Evolutionary conservation across 2,329 filamentous ascomycete species (phyloP).

Genomic region (Zopfia rhizophila): DNA sequence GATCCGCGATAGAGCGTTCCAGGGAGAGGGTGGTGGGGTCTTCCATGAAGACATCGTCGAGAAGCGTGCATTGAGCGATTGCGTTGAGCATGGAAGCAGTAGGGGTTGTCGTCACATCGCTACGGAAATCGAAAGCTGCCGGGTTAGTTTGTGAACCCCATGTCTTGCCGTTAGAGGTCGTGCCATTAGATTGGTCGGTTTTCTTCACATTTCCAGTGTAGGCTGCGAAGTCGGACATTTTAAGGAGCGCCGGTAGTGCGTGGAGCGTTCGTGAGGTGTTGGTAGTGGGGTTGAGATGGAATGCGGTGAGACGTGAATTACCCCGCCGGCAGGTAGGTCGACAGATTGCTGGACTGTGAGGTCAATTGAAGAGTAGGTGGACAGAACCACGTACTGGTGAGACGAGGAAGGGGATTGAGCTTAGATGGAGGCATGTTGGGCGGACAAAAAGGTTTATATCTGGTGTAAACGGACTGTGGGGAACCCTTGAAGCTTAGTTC

Average conservation of each 20-base stretch:
- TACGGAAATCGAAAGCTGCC: slow-evolving; percentile 67
- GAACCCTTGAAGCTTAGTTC: no score
- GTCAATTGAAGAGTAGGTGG: slow-evolving; percentile 36
- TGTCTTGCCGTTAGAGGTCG: slow-evolving; percentile 32
- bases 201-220: slow-evolving; percentile 44
- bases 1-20: slow-evolving; percentile 76
- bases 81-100: slow-evolving; percentile 79
- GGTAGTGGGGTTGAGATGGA: slow-evolving; percentile 19
- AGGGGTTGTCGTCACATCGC: slow-evolving; percentile 52
- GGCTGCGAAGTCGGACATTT: slow-evolving; percentile 44
- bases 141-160: slow-evolving; percentile 59
- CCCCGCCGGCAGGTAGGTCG: slow-evolving; percentile 5
- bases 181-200: slow-evolving; percentile 21
- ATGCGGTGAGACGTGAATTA: slow-evolving; percentile 16
- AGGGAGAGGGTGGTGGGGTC: slow-evolving; percentile 81
- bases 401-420: slow-evolving; percentile 26
- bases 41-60: slow-evolving; percentile 86
- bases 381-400: slow-evolving; percentile 43
- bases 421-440: slow-evolving; percentile 37
- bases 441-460: neutral
- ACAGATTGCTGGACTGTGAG: slow-evolving; percentile 37
- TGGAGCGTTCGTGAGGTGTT: slow-evolving; percentile 24
- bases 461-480: no score
- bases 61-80: slow-evolving; percentile 76
- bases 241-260: slow-evolving; percentile 25